phyloP scores from a whole-genome alignment of 805 yeast genomes.

The Pichia membranifaciens region DNA sequence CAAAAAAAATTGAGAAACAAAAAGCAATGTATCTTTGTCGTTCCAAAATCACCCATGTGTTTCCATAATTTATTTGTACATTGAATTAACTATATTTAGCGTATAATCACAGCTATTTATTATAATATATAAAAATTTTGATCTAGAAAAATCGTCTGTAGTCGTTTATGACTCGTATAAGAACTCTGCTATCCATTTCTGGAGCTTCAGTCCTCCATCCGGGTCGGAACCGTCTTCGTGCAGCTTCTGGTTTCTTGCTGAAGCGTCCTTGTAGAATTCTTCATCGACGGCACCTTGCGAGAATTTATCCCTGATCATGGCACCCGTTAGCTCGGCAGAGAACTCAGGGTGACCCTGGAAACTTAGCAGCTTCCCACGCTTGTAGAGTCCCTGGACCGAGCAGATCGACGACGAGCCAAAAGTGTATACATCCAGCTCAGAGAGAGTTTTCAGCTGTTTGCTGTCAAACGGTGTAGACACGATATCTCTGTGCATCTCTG shows the following conservation, averaged over 20 bases:
- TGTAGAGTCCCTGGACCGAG: conserved; percentile 60
- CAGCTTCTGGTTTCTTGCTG: conserved; percentile 2
- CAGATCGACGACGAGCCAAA: conserved; percentile 56
- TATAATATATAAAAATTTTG: no score
- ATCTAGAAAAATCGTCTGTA: background rate
- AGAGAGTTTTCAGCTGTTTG: background rate
- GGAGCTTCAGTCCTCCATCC: conserved; percentile 6
- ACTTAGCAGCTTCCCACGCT: conserved; percentile 47
- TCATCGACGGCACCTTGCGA: conserved; percentile 11
- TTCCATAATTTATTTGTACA: conserved; percentile 1
- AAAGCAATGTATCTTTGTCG: no score
- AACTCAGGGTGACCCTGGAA: conserved; percentile 94
- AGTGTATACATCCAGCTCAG: conserved; percentile 34
- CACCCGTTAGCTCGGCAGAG: conserved; percentile 28
- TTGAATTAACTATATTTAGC: background rate
- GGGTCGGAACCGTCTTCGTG: conserved; percentile 7
- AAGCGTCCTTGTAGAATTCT: conserved; percentile 6
- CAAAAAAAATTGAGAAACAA: no score
- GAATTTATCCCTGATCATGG: conserved; percentile 6
- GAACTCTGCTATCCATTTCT: conserved; percentile 5
- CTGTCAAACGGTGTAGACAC: conserved; percentile 32
- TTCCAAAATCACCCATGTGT: background rate
- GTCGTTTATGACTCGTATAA: background rate
- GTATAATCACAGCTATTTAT: background rate
- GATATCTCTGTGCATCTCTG: conserved; percentile 57